Conservation (phyloP, 768 basidiomycete genomes). For the Agaricus blazei region DNA sequence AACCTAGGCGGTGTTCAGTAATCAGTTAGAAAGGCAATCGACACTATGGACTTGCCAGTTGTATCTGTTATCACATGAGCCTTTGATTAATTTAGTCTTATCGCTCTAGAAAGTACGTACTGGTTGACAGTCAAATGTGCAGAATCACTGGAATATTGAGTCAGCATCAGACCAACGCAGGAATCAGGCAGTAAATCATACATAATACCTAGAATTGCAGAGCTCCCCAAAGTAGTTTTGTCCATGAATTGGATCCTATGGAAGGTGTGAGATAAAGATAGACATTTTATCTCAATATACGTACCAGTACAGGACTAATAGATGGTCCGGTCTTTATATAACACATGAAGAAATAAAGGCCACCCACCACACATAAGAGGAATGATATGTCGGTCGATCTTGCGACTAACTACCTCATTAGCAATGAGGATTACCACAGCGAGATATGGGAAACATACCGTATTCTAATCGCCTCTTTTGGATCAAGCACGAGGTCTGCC, state of each 20-base stretch:
- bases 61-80: conserved; percentile 34
- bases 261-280: neutral
- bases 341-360: neutral
- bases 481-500: conserved; percentile 36
- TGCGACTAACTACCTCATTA: conserved; percentile 29
- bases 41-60: conserved; percentile 43
- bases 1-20: conserved; percentile 39
- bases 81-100: neutral
- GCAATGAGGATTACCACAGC: neutral
- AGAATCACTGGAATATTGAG: conserved; percentile 34
- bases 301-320: conserved; percentile 51
- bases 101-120: conserved; percentile 27
- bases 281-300: conserved; percentile 1
- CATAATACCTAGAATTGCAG: conserved; percentile 70
- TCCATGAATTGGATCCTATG: conserved; percentile 78
- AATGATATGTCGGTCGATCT: conserved; percentile 64
- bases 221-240: conserved; percentile 62
- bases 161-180: neutral
- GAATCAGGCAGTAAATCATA: conserved; percentile 20
- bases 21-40: too few species aligned
- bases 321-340: too few species aligned
- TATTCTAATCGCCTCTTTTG: conserved; percentile 45
- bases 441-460: conserved; percentile 28
- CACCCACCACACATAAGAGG: conserved; percentile 69
- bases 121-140: conserved; percentile 63